These are phyloP conservation scores for Tubosaeta brunneosetosa DNA, from an alignment of 768 basidiomycete genomes.

Conservation along the genomic window DNA sequence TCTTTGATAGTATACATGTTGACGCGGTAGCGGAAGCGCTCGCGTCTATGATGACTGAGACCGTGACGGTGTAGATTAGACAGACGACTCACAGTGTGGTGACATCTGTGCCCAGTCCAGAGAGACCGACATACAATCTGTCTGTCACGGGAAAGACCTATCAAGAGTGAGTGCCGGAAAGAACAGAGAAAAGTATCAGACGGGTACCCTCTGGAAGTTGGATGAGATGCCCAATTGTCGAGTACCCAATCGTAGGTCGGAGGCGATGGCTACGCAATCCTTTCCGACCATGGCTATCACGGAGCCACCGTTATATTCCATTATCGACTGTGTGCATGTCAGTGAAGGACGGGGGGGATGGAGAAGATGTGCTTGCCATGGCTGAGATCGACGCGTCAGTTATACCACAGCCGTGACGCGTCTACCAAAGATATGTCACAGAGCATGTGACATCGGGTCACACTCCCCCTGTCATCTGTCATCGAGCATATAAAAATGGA, in stretches of 20 bases:
- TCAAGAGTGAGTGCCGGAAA: neutral
- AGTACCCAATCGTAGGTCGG: conserved; percentile 87
- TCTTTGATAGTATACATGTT: conserved; percentile 99
- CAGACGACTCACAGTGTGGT: conserved; percentile 66
- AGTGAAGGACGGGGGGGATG: neutral
- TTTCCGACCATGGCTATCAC: conserved; percentile 99
- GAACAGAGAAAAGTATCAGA: conserved; percentile 11
- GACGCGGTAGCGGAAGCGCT: conserved; percentile 87
- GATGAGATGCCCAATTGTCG: conserved; percentile 81
- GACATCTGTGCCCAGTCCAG: conserved; percentile 92
- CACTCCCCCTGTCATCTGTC: conserved; percentile 4
- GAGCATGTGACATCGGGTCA: neutral
- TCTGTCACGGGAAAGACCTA: conserved; percentile 95
- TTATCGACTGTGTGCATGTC: conserved; percentile 59
- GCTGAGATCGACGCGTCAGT: conserved; percentile 23
- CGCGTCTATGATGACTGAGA: conserved; percentile 50
- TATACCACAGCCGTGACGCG: conserved; percentile 17
- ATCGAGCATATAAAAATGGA: neutral
- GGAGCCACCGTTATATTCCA: conserved; percentile 96
- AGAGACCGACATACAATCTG: conserved; percentile 84
- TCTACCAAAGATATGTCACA: conserved; percentile 12
- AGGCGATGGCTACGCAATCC: conserved; percentile 97
- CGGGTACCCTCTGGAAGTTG: conserved; percentile 89
- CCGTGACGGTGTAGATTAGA: neutral
- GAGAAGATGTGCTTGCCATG: conserved; percentile 19